Evolutionary conservation across 1,284 basidiomycete species (phyloP).

Genomic region (Apiotrichum gamsii): DNA sequence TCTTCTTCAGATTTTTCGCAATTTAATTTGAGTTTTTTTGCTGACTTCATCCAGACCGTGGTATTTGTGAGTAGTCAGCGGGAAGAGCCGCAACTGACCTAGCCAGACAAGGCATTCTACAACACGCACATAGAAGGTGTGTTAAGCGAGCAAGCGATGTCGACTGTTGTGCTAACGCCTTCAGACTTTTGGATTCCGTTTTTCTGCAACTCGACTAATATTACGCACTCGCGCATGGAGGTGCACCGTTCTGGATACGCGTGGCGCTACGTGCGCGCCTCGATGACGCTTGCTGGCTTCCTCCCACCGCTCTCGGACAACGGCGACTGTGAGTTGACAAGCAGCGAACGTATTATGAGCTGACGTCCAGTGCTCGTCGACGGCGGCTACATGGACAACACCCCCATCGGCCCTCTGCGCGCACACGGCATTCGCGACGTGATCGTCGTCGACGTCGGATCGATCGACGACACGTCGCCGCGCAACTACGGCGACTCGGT

Average conservation of each 20-base stretch:
- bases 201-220: conserved; percentile 99
- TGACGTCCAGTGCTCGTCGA: conserved; percentile 65
- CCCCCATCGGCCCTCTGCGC: conserved; percentile 86
- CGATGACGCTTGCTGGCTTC: conserved; percentile 94
- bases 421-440: conserved; percentile 84
- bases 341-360: no score
- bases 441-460: conserved; percentile 93
- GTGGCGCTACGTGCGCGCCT: conserved; percentile 73
- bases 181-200: conserved; percentile 97
- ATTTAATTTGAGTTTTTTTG: not conserved
- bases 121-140: conserved; percentile 85
- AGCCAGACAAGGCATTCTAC: conserved; percentile 58
- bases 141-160: conserved; percentile 15
- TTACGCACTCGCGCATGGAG: conserved; percentile 93
- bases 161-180: no score
- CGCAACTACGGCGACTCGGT: conserved; percentile 91
- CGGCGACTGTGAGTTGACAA: conserved; percentile 56
- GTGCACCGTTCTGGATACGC: conserved; percentile 95
- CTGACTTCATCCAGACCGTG: conserved; percentile 39
- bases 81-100: no score
- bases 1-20: no score
- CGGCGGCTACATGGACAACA: conserved; percentile 89
- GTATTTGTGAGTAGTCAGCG: conserved; percentile 17
- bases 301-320: conserved; percentile 93
- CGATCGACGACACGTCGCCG: conserved; percentile 91